These are phyloP conservation scores for Leccinum uliginosum DNA, from an alignment of 768 basidiomycete species.

Conservation along the genomic window DNA sequence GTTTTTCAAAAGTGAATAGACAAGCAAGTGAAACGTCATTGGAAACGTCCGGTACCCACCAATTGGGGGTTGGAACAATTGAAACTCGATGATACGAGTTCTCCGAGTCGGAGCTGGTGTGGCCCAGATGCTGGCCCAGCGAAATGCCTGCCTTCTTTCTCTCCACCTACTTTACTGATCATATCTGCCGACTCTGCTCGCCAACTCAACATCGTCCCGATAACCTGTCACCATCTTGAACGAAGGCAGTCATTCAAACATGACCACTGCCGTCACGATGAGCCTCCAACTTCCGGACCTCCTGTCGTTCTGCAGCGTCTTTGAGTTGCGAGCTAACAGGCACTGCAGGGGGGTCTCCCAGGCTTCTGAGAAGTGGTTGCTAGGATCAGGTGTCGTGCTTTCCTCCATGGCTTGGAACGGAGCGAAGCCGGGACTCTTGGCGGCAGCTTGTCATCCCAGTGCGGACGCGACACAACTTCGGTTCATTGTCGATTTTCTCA, in stretches of 20 bases:
- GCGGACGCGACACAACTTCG: conserved; percentile 55
- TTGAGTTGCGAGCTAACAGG: conserved; percentile 26
- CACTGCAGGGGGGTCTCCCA: conserved; percentile 27
- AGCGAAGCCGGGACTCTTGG: conserved; percentile 48
- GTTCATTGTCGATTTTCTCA: conserved; percentile 48
- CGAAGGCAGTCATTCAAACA: background rate
- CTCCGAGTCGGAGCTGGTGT: conserved; percentile 25
- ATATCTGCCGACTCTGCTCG: background rate
- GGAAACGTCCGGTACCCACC: background rate
- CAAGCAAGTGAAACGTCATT: conserved; percentile 6
- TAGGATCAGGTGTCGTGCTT: conserved; percentile 18
- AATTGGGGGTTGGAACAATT: background rate
- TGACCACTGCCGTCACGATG: conserved; percentile 8
- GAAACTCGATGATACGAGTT: background rate
- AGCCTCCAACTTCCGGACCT: conserved; percentile 32
- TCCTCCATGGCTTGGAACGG: conserved; percentile 20
- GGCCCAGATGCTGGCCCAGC: no score
- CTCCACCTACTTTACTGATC: conserved; percentile 6
- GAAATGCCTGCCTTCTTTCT: conserved; percentile 1
- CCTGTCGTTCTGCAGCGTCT: conserved; percentile 19
- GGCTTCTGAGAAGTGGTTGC: conserved; percentile 29
- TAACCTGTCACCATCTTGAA: background rate
- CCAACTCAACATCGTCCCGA: background rate
- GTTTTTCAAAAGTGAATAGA: no score
- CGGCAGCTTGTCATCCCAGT: conserved; percentile 54